Conservation (phyloP, 2,329 filamentous ascomycete genomes). For the Epichloe sibirici region DNA sequence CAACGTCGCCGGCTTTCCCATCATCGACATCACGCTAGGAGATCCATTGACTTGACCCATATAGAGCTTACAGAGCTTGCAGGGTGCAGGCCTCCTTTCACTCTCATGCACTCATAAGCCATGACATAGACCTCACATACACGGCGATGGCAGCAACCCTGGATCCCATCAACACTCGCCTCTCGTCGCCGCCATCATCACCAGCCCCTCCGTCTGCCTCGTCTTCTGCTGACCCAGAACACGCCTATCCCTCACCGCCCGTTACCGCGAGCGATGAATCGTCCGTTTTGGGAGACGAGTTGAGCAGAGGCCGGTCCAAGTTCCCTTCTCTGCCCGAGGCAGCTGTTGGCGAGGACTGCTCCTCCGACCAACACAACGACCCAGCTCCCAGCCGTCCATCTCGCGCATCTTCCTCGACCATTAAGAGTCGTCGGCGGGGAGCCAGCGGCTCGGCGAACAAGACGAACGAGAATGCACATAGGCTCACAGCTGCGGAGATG, state of each 20-base stretch:
- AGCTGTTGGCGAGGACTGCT: neutral
- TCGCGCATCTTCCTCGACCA: constrained; percentile 1
- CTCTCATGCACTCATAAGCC: neutral
- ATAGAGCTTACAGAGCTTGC: neutral
- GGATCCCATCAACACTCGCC: constrained; percentile 11
- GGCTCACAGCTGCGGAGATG: constrained; percentile 46
- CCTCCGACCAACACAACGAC: neutral
- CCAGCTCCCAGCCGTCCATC: neutral
- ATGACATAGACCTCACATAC: neutral
- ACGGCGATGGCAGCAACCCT: constrained; percentile 14
- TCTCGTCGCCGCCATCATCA: constrained; percentile 8
- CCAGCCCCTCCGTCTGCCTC: constrained; percentile 1
- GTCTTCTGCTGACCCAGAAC: neutral
- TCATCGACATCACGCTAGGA: neutral
- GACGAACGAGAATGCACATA: constrained; percentile 32
- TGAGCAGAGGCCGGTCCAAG: constrained; percentile 5
- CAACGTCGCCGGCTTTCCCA: neutral
- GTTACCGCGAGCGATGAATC: constrained; percentile 20
- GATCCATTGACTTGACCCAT: neutral
- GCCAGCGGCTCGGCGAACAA: constrained; percentile 20
- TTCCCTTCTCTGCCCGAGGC: neutral
- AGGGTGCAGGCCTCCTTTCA: neutral
- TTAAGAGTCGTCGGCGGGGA: constrained; percentile 11
- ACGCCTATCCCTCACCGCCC: constrained; percentile 5
- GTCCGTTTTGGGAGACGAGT: constrained; percentile 17